phyloP scores from a whole-genome alignment of 2,329 filamentous ascomycete genomes.

The Aaosphaeria arxii region DNA sequence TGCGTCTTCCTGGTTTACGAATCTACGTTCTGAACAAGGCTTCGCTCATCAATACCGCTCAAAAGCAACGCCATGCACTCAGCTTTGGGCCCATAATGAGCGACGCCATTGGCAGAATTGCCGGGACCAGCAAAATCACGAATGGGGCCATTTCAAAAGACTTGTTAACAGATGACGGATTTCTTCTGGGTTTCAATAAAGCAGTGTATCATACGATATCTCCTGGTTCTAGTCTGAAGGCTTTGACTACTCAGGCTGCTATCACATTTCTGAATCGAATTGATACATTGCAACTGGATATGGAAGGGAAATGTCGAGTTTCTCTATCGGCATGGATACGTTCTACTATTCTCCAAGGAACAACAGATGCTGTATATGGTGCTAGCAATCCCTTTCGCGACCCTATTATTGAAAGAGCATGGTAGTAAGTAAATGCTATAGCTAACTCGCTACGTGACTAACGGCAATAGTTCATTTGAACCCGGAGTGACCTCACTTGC shows the following conservation, averaged over 20 bases:
- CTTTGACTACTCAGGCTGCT: conserved; percentile 5
- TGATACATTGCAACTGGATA: not conserved
- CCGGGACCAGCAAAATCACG: conserved; percentile 24
- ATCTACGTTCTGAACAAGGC: conserved; percentile 38
- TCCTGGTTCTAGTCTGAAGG: conserved; percentile 11
- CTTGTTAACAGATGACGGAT: conserved; percentile 31
- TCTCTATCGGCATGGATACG: conserved; percentile 16
- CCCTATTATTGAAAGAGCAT: conserved; percentile 23
- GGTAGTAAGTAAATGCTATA: conserved; percentile 21
- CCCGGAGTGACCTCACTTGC: conserved; percentile 3
- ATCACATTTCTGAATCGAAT: not conserved
- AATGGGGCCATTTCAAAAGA: conserved; percentile 27
- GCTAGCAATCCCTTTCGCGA: conserved; percentile 34
- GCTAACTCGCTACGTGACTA: not conserved
- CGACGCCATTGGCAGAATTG: conserved; percentile 28
- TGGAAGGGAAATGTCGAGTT: not conserved
- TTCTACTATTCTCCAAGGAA: conserved; percentile 22
- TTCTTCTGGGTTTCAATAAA: conserved; percentile 23
- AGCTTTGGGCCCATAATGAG: conserved; percentile 38
- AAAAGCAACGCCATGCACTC: conserved; percentile 32
- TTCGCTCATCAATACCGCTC: conserved; percentile 30
- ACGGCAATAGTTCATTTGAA: conserved; percentile 5
- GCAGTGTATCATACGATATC: conserved; percentile 33
- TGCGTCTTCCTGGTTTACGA: conserved; percentile 35
- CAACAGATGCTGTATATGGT: conserved; percentile 36